Evolutionary conservation across 2,329 filamentous ascomycete species (phyloP).

Genomic region (Exserohilum turcica): DNA sequence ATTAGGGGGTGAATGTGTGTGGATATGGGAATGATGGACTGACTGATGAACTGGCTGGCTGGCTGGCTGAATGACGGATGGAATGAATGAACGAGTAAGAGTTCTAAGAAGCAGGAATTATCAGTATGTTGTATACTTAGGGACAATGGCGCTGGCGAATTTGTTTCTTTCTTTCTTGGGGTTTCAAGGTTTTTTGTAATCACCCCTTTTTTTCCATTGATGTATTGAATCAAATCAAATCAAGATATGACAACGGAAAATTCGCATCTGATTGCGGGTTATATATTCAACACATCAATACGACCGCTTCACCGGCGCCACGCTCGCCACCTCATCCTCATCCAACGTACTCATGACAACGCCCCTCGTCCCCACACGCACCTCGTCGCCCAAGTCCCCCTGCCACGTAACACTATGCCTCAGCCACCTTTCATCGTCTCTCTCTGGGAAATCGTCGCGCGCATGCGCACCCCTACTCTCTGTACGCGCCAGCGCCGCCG

Average conservation of each 20-base stretch:
- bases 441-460: conserved; percentile 53
- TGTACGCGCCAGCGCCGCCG: conserved; percentile 49
- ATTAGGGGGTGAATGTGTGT: too few species aligned
- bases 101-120: too few species aligned
- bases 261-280: too few species aligned
- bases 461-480: conserved; percentile 57
- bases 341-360: conserved; percentile 54
- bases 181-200: too few species aligned
- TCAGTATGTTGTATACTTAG: not conserved
- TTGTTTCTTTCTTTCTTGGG: too few species aligned
- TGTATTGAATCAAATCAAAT: too few species aligned
- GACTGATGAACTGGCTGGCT: too few species aligned
- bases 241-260: too few species aligned
- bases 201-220: too few species aligned
- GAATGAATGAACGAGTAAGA: not conserved
- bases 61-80: not conserved
- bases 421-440: conserved; percentile 53
- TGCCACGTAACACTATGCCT: conserved; percentile 57
- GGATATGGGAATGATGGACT: too few species aligned
- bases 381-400: conserved; percentile 45
- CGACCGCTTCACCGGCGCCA: conserved; percentile 44
- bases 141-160: too few species aligned
- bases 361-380: conserved; percentile 50
- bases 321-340: conserved; percentile 50
- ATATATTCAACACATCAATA: too few species aligned